Evolutionary conservation across 2,329 filamentous ascomycete genomes (phyloP).

Genomic region (Paecilomyces variotii): DNA sequence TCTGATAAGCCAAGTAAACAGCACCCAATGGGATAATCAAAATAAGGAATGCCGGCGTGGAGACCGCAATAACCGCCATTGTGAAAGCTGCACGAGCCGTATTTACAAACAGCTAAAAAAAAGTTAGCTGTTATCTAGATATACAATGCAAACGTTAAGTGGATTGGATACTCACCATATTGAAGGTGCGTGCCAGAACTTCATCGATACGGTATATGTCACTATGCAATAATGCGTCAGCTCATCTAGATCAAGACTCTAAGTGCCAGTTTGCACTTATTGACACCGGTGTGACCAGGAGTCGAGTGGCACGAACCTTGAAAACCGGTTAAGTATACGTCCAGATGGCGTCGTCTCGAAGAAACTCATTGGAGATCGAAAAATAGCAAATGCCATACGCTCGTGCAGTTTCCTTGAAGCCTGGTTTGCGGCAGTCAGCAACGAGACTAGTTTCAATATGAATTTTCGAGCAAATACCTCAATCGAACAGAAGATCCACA

Average conservation of each 20-base stretch:
- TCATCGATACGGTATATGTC: slow-evolving; percentile 68
- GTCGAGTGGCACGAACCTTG: slow-evolving; percentile 52
- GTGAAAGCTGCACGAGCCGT: slow-evolving; percentile 71
- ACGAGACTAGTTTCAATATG: slow-evolving; percentile 3
- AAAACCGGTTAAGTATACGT: slow-evolving; percentile 95
- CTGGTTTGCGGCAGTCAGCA: slow-evolving; percentile 31
- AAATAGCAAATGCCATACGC: slow-evolving; percentile 93
- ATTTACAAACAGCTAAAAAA: slow-evolving; percentile 61
- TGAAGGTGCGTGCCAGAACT: slow-evolving; percentile 91
- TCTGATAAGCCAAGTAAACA: slow-evolving; percentile 87
- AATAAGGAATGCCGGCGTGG: slow-evolving; percentile 71
- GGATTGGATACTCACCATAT: slow-evolving; percentile 58
- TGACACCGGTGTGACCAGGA: no score
- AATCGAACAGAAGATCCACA: slow-evolving; percentile 99
- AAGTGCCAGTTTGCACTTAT: not conserved
- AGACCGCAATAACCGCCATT: slow-evolving; percentile 70
- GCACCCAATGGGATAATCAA: slow-evolving; percentile 73
- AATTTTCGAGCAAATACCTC: slow-evolving; percentile 51
- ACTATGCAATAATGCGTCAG: slow-evolving; percentile 14
- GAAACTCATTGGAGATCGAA: slow-evolving; percentile 96
- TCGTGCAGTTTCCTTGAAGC: slow-evolving; percentile 95
- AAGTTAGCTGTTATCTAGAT: slow-evolving; percentile 16
- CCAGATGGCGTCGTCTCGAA: slow-evolving; percentile 96
- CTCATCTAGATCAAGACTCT: not conserved
- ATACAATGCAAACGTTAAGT: slow-evolving; percentile 9